These are phyloP conservation scores for Phytomonas sp. DNA, from an alignment of 208 protist genomes.

Conservation along the genomic window DNA sequence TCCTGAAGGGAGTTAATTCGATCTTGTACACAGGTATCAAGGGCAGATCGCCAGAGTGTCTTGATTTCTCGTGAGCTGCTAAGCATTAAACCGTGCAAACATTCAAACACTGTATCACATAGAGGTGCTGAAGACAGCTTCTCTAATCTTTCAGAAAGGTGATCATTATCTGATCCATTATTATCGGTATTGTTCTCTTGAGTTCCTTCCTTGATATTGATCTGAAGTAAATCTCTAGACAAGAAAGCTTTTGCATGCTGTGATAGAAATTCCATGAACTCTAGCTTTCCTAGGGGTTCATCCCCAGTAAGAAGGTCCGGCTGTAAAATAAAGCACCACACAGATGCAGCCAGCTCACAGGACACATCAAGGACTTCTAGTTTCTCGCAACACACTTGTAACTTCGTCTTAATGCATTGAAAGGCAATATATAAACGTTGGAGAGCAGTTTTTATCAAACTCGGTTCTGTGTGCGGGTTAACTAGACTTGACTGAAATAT, in stretches of 20 bases:
- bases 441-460: slow-evolving; percentile 18
- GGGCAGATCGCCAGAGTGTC: slow-evolving; percentile 42
- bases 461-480: neutral
- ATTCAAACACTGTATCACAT: slow-evolving; percentile 33
- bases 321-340: slow-evolving; percentile 59
- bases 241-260: slow-evolving; percentile 22
- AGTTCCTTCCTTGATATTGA: neutral
- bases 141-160: neutral
- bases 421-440: slow-evolving; percentile 27
- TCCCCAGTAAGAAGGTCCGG: slow-evolving; percentile 53
- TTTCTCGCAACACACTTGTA: slow-evolving; percentile 45
- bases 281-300: slow-evolving; percentile 29
- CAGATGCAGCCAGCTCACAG: slow-evolving; percentile 25
- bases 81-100: slow-evolving; percentile 58
- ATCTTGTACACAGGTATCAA: slow-evolving; percentile 41
- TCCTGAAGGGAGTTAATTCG: slow-evolving; percentile 45
- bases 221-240: slow-evolving; percentile 7
- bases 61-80: slow-evolving; percentile 46
- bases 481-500: slow-evolving; percentile 14
- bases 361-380: slow-evolving; percentile 24
- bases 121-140: neutral
- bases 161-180: neutral
- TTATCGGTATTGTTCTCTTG: neutral
- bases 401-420: slow-evolving; percentile 14
- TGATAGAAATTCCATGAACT: slow-evolving; percentile 45